These are phyloP conservation scores for Mortierella sp. DNA, from an alignment of 371 early-diverging fungal genomes.

Conservation along the genomic window DNA sequence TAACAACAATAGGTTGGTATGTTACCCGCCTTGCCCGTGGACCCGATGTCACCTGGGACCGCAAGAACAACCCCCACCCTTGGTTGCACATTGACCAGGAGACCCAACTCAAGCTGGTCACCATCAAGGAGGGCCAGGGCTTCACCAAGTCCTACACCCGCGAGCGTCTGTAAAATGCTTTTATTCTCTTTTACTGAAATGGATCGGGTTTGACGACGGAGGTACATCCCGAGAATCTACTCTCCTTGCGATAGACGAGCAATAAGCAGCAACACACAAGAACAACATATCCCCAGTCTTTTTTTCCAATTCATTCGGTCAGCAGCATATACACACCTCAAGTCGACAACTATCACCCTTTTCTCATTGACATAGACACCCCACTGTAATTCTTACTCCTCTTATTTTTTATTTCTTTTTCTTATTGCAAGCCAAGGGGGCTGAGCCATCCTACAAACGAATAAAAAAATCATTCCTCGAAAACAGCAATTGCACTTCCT, in stretches of 20 bases:
- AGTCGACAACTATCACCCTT: neutral
- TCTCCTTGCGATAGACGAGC: neutral
- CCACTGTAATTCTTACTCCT: neutral
- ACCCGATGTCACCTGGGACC: constrained; percentile 79
- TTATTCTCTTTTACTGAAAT: neutral
- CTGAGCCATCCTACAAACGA: neutral
- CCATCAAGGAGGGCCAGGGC: constrained; percentile 63
- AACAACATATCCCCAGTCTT: neutral
- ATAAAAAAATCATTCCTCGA: neutral
- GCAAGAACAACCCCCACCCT: constrained; percentile 76
- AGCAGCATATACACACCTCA: neutral
- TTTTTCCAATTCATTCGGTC: neutral
- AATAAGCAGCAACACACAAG: neutral
- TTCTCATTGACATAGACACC: neutral
- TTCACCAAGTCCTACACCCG: constrained; percentile 59
- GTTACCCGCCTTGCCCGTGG: constrained; percentile 70
- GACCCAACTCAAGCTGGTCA: constrained; percentile 76
- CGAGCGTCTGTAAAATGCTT: constrained; percentile 44
- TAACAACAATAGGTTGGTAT: constrained; percentile 60
- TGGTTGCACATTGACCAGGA: constrained; percentile 76
- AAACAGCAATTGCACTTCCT: neutral
- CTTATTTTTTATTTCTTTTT: neutral
- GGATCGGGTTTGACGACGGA: neutral
- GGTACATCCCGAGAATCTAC: neutral
- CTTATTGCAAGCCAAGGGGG: neutral